Conservation (phyloP, 1,284 basidiomycete species). For the Mrakiaceae sp. region DNA sequence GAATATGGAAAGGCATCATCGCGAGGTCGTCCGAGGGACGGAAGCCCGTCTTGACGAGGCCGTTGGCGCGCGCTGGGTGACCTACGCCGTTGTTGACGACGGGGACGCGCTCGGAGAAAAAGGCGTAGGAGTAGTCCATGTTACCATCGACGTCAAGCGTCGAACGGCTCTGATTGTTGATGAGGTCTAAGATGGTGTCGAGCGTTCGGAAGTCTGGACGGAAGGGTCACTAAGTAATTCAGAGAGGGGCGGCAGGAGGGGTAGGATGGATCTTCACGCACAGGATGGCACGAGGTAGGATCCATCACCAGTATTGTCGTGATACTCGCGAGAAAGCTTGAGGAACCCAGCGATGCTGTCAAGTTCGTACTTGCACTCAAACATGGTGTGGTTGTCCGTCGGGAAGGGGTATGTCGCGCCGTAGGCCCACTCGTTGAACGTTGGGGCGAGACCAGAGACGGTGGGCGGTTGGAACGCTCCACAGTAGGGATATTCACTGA, state of each 20-base stretch:
- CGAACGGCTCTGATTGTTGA: conserved; percentile 59
- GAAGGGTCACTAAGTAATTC: neutral
- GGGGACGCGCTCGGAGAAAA: neutral
- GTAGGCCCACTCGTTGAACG: conserved; percentile 53
- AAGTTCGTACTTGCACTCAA: conserved; percentile 71
- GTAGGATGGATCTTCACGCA: conserved; percentile 25
- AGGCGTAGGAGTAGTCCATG: conserved; percentile 63
- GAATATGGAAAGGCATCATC: conserved; percentile 3
- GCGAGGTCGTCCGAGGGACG: conserved; percentile 3
- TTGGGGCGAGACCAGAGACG: conserved; percentile 51
- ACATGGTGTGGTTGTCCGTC: conserved; percentile 53
- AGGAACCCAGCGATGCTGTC: conserved; percentile 63
- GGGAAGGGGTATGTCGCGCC: conserved; percentile 40
- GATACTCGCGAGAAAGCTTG: conserved; percentile 61
- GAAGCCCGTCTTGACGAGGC: conserved; percentile 3
- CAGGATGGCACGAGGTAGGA: conserved; percentile 62
- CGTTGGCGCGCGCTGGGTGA: neutral
- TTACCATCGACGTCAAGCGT: conserved; percentile 58
- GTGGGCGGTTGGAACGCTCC: conserved; percentile 62
- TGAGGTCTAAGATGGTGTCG: conserved; percentile 58
- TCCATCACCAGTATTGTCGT: conserved; percentile 51
- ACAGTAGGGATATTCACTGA: conserved; percentile 60
- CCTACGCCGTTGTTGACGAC: conserved; percentile 4
- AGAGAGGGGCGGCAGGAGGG: neutral
- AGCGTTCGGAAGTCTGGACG: conserved; percentile 55